Percentiles rank a stretch among this genome's conserved stretches.
Conservation (phyloP, 2,329 filamentous ascomycete species). For the Penicillium fuscoglaucum region DNA sequence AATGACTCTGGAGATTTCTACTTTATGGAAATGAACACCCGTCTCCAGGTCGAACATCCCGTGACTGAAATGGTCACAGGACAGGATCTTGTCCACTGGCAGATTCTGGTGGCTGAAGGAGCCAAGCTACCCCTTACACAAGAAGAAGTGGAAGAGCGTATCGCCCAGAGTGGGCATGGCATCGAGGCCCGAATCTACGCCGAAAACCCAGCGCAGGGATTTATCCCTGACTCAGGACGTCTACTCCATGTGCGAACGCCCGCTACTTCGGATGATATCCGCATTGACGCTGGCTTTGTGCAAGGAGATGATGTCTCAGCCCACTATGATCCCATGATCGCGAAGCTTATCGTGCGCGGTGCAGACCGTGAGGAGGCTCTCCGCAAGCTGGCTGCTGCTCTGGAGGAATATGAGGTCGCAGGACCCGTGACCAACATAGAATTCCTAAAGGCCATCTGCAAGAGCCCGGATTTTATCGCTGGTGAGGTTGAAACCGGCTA, state of each 20-base stretch:
- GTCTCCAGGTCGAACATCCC: constrained; percentile 94
- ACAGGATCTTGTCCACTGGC: constrained; percentile 88
- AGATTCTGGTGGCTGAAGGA: constrained; percentile 80
- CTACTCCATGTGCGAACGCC: constrained; percentile 82
- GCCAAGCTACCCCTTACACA: constrained; percentile 67
- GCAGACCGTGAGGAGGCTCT: constrained; percentile 76
- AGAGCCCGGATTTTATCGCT: constrained; percentile 75
- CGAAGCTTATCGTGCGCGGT: constrained; percentile 91
- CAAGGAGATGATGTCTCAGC: constrained; percentile 89
- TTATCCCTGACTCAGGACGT: constrained; percentile 89
- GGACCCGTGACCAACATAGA: constrained; percentile 95
- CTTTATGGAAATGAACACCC: constrained; percentile 74
- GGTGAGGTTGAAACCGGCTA: constrained; percentile 95
- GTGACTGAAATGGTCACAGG: constrained; percentile 80
- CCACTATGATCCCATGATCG: constrained; percentile 98
- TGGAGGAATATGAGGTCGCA: constrained; percentile 88
- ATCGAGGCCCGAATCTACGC: constrained; percentile 97
- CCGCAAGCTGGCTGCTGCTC: constrained; percentile 73
- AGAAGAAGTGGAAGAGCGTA: constrained; percentile 65
- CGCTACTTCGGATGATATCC: constrained; percentile 66
- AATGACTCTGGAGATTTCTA: constrained; percentile 66
- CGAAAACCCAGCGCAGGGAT: constrained; percentile 86
- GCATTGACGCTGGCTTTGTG: constrained; percentile 91
- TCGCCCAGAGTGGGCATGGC: constrained; percentile 75
- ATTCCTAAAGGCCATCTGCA: constrained; percentile 86